Conservation (phyloP, 2,329 filamentous ascomycete species). For the Pseudogymnoascus sp. region DNA sequence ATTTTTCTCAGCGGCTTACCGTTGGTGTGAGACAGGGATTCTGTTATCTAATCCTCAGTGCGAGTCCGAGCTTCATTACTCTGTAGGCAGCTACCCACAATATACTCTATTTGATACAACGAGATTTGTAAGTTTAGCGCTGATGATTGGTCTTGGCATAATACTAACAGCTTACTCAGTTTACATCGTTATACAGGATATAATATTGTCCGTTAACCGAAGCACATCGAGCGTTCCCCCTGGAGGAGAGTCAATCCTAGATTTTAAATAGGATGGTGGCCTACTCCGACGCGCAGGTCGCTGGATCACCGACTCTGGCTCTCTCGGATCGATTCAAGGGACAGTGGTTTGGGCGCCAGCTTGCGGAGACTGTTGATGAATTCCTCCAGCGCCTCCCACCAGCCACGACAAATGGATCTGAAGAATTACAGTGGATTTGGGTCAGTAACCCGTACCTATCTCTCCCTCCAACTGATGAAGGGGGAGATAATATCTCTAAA, state of each 20-base stretch:
- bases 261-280: background rate
- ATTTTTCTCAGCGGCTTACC: background rate
- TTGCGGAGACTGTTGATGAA: constrained; percentile 51
- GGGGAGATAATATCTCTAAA: background rate
- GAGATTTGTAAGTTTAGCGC: no score
- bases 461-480: constrained; percentile 18
- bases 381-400: constrained; percentile 66
- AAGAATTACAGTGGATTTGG: constrained; percentile 59
- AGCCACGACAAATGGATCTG: constrained; percentile 43
- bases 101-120: no score
- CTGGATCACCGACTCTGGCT: constrained; percentile 1
- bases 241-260: background rate
- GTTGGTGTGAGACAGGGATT: background rate
- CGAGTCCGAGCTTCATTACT: background rate
- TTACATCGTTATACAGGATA: no score
- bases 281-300: background rate
- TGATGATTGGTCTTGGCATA: no score
- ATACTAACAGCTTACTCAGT: no score
- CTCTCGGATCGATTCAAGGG: constrained; percentile 54
- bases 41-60: background rate
- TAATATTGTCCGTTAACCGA: no score
- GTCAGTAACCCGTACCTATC: constrained; percentile 54
- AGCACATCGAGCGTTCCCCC: no score
- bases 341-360: constrained; percentile 47
- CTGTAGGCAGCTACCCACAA: no score